phyloP scores from a whole-genome alignment of 805 yeast genomes.

The Starmerella geochares region DNA sequence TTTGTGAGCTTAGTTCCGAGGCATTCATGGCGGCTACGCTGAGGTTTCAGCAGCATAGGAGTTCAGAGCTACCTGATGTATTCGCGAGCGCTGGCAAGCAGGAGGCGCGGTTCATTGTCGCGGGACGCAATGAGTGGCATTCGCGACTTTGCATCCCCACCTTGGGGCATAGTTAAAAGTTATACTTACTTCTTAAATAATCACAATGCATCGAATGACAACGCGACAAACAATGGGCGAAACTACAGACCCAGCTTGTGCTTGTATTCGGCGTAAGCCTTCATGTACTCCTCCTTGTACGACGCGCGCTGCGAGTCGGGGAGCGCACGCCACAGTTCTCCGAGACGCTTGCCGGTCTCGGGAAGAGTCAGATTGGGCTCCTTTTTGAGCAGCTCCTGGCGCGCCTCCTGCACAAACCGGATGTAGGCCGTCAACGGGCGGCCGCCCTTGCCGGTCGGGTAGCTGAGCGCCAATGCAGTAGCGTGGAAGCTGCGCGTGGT shows the following conservation, averaged over 20 bases:
- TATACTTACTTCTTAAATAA: background rate
- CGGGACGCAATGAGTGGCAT: no score
- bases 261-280: conserved; percentile 35
- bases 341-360: conserved; percentile 83
- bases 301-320: conserved; percentile 45
- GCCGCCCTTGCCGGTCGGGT: conserved; percentile 24
- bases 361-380: conserved; percentile 87
- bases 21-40: no score
- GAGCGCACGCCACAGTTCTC: conserved; percentile 91
- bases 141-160: no score
- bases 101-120: no score
- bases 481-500: conserved; percentile 17
- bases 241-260: background rate
- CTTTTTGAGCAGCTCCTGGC: conserved; percentile 85
- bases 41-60: no score
- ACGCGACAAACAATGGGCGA: no score
- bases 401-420: conserved; percentile 94
- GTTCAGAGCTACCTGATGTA: no score
- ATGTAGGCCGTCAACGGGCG: conserved; percentile 84
- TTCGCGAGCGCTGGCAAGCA: no score
- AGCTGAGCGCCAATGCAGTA: conserved; percentile 14
- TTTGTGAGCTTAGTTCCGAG: no score
- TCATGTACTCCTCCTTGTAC: conserved; percentile 67
- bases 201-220: background rate
- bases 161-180: background rate